Conservation (phyloP, 2,329 filamentous ascomycete species). For the Anisogramma anomala region DNA sequence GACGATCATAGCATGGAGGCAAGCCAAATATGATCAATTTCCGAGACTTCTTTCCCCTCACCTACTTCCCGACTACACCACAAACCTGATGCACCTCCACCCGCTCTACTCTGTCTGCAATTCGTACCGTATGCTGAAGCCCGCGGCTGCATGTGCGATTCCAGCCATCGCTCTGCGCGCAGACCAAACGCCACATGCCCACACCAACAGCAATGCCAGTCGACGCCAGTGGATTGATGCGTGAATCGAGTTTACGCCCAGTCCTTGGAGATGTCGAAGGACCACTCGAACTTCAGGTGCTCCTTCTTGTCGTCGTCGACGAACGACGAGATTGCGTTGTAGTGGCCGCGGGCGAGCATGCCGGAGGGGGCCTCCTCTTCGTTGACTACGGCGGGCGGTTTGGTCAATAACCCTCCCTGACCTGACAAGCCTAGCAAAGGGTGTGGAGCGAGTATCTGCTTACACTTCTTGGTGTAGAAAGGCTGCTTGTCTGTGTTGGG, state of each 20-base stretch:
- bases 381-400: constrained; percentile 62
- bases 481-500: constrained; percentile 84
- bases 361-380: constrained; percentile 86
- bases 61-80: too few relatives aligned
- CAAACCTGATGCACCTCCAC: too few relatives aligned
- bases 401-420: neutral
- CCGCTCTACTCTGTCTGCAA: too few relatives aligned
- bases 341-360: constrained; percentile 81
- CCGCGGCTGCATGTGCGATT: too few relatives aligned
- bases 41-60: too few relatives aligned
- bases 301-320: constrained; percentile 88
- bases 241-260: constrained; percentile 52
- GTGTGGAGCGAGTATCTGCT: constrained; percentile 26
- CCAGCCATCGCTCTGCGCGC: too few relatives aligned
- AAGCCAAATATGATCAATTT: too few relatives aligned
- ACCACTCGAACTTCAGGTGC: constrained; percentile 90
- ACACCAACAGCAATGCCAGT: too few relatives aligned
- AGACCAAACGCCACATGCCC: too few relatives aligned
- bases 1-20: neutral
- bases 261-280: constrained; percentile 92
- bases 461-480: constrained; percentile 84
- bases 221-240: too few relatives aligned
- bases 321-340: constrained; percentile 81
- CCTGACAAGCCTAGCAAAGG: neutral
- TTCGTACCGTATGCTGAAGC: too few relatives aligned